Percentiles rank a stretch among this genome's conserved stretches.
Conservation (phyloP, 805 yeast species). For the Saturnispora hagleri region DNA sequence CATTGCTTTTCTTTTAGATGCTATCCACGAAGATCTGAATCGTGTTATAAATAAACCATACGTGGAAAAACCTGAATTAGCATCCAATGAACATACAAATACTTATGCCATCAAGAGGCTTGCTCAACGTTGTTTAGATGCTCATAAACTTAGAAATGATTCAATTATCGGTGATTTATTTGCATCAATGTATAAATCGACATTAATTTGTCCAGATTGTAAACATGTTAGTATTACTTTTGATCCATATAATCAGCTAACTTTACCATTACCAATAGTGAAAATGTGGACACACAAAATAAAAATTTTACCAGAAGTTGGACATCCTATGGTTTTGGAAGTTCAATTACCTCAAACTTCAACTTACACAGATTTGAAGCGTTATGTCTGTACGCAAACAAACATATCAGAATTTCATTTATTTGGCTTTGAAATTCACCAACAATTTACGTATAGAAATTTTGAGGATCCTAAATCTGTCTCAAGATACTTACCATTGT, state of each 20-base stretch:
- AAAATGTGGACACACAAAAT: slow-evolving; percentile 64
- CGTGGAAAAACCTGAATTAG: slow-evolving; percentile 77
- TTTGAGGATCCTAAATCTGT: slow-evolving; percentile 49
- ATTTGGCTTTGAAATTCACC: slow-evolving; percentile 54
- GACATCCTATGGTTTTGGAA: slow-evolving; percentile 44
- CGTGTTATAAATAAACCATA: slow-evolving; percentile 76
- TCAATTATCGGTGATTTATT: slow-evolving; percentile 79
- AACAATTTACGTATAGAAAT: slow-evolving; percentile 57
- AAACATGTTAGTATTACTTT: slow-evolving; percentile 73
- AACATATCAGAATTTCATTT: slow-evolving; percentile 30
- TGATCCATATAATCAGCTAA: slow-evolving; percentile 87
- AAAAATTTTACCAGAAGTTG: slow-evolving; percentile 49
- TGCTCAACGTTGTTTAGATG: slow-evolving; percentile 72
- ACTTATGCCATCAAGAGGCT: slow-evolving; percentile 44
- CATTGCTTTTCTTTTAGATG: slow-evolving; percentile 77
- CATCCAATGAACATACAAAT: slow-evolving; percentile 51
- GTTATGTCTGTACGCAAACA: slow-evolving; percentile 46
- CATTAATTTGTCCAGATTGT: slow-evolving; percentile 82
- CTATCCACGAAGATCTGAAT: slow-evolving; percentile 87
- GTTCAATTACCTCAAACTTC: slow-evolving; percentile 65
- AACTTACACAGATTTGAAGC: slow-evolving; percentile 52
- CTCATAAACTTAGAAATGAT: slow-evolving; percentile 72
- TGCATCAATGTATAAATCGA: slow-evolving; percentile 85
- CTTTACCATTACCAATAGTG: slow-evolving; percentile 78
- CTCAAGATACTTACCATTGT: slow-evolving; percentile 53